A percentile compares a stretch with the other conserved stretches of the same genome.
Conservation (phyloP, 2,329 filamentous ascomycete species). For the Penicillium sp. region DNA sequence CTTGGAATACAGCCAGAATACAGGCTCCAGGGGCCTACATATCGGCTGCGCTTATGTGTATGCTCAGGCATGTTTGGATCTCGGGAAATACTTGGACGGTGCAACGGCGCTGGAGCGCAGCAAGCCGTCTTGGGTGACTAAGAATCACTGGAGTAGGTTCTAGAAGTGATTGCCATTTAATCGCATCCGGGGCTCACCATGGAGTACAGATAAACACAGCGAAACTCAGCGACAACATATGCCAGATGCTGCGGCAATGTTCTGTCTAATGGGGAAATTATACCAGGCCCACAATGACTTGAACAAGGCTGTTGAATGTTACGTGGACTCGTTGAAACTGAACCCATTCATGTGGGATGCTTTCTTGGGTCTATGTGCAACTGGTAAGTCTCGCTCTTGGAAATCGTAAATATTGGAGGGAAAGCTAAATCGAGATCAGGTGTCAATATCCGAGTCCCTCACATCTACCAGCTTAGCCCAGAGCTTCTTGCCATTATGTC, state of each 20-base stretch:
- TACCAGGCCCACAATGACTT: slow-evolving; percentile 76
- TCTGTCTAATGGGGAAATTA: slow-evolving; percentile 81
- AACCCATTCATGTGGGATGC: slow-evolving; percentile 99
- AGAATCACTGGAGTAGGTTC: slow-evolving; percentile 70
- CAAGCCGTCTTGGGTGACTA: slow-evolving; percentile 69
- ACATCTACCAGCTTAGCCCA: slow-evolving; percentile 75
- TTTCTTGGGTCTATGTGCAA: slow-evolving; percentile 83
- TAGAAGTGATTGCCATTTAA: background rate
- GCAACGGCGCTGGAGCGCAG: slow-evolving; percentile 80
- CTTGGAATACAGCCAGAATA: slow-evolving; percentile 73
- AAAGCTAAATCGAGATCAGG: slow-evolving; percentile 46
- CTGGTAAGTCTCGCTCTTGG: slow-evolving; percentile 43
- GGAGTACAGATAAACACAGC: slow-evolving; percentile 63
- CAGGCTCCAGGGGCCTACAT: slow-evolving; percentile 69
- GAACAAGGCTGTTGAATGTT: slow-evolving; percentile 79
- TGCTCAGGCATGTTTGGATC: slow-evolving; percentile 78
- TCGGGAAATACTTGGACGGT: slow-evolving; percentile 78
- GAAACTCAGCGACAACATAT: slow-evolving; percentile 69
- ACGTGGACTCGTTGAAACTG: slow-evolving; percentile 80
- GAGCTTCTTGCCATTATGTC: slow-evolving; percentile 57
- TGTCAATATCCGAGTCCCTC: slow-evolving; percentile 73
- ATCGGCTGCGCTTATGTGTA: slow-evolving; percentile 88
- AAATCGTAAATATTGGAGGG: background rate
- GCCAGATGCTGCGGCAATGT: slow-evolving; percentile 80
- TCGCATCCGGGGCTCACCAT: slow-evolving; percentile 1